Conservation (phyloP, 176 grass and related monocot genomes). For the Juncus inflexus region DNA sequence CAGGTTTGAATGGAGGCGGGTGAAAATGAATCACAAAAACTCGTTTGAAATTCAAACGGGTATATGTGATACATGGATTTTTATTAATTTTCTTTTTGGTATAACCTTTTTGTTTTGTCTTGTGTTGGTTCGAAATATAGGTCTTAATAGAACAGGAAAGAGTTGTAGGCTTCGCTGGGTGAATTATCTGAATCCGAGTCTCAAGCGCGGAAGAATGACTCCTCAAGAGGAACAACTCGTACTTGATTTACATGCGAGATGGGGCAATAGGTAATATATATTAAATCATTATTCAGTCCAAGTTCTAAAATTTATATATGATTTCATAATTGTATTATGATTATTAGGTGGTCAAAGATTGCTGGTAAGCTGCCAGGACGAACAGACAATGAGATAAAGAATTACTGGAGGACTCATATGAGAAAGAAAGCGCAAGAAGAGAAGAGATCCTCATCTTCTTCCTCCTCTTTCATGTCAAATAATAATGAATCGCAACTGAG, state of each 20-base stretch:
- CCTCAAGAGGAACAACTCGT: conserved; percentile 53
- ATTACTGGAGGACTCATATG: conserved; percentile 62
- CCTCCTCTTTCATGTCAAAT: conserved; percentile 11
- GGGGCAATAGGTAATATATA: conserved; percentile 40
- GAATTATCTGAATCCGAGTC: conserved; percentile 62
- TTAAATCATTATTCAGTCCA: neutral
- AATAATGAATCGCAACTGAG: conserved; percentile 19
- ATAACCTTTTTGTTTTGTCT: conserved; percentile 12
- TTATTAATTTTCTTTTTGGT: neutral
- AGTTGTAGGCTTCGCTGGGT: conserved; percentile 74
- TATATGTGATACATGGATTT: conserved; percentile 12
- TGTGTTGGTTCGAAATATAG: conserved; percentile 22
- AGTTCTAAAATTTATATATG: neutral
- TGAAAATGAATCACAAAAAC: conserved; percentile 26
- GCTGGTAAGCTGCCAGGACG: conserved; percentile 49
- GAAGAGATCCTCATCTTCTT: conserved; percentile 19
- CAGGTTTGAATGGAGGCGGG: conserved; percentile 67
- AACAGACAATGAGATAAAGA: conserved; percentile 81
- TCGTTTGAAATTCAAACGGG: conserved; percentile 10
- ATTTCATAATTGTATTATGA: neutral
- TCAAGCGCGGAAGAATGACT: conserved; percentile 57
- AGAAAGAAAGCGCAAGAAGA: conserved; percentile 41
- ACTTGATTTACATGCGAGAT: conserved; percentile 46
- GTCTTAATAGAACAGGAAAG: conserved; percentile 57
- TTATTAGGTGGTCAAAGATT: conserved; percentile 49